phyloP scores from a whole-genome alignment of 306 rosid genomes.

The Trichosanthes cucumerina region DNA sequence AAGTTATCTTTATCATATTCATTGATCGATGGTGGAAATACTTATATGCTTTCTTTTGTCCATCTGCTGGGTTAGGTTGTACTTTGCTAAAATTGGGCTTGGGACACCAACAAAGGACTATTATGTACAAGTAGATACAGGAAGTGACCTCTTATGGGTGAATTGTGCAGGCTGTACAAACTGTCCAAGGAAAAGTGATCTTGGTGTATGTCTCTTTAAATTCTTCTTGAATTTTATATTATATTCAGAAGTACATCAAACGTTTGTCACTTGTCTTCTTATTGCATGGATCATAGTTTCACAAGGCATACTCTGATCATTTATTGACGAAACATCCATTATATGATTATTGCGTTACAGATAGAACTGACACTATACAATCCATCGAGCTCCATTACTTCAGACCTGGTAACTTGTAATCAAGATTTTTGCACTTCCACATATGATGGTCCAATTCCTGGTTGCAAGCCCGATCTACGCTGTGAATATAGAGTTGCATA shows the following conservation, averaged over 20 bases:
- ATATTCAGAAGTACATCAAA: background rate
- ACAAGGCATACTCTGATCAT: constrained; percentile 13
- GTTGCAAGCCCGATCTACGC: constrained; percentile 36
- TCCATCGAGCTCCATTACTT: constrained; percentile 39
- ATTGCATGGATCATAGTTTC: constrained; percentile 9
- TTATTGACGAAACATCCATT: constrained; percentile 5
- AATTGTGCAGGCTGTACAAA: constrained; percentile 53
- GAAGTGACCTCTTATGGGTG: constrained; percentile 91
- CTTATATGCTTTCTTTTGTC: constrained; percentile 4
- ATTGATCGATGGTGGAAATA: constrained; percentile 14
- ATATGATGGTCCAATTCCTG: constrained; percentile 34
- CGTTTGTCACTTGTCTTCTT: background rate
- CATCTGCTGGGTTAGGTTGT: constrained; percentile 41
- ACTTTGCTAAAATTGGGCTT: constrained; percentile 61
- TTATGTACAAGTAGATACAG: constrained; percentile 91
- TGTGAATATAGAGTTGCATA: constrained; percentile 60
- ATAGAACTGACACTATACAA: constrained; percentile 52
- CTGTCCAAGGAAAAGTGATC: constrained; percentile 59
- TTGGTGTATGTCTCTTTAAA: constrained; percentile 50
- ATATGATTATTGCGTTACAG: constrained; percentile 38
- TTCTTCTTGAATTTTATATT: background rate
- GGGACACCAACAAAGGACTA: constrained; percentile 71
- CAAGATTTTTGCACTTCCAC: constrained; percentile 54
- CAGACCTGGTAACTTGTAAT: constrained; percentile 46
- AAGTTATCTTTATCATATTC: background rate